Conservation (phyloP, 768 basidiomycete genomes). For the Leccinum pellstonianum region DNA sequence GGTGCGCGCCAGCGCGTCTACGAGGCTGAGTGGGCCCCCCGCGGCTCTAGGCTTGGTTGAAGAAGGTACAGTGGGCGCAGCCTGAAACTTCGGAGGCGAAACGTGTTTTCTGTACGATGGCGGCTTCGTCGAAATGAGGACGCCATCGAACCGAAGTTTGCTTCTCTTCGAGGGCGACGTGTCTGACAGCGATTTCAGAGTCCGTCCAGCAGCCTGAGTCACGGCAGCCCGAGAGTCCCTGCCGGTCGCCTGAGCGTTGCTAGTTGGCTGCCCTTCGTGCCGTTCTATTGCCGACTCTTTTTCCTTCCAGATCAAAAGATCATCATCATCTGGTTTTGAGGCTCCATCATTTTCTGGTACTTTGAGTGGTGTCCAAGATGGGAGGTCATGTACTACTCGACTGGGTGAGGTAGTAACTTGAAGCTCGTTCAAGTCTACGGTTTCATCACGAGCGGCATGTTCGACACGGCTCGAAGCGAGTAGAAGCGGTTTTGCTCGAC, state of each 20-base stretch:
- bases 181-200: background rate
- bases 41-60: background rate
- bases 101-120: background rate
- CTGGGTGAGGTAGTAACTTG: background rate
- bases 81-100: background rate
- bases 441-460: background rate
- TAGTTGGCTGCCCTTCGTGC: background rate
- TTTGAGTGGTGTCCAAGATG: conserved; percentile 7
- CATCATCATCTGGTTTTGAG: conserved; percentile 13
- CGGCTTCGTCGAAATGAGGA: conserved; percentile 20
- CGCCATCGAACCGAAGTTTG: conserved; percentile 25
- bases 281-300: background rate
- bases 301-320: background rate
- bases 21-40: conserved; percentile 12
- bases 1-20: conserved; percentile 25
- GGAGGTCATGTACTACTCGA: conserved; percentile 17
- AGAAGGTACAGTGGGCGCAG: background rate
- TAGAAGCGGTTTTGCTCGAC: conserved; percentile 4
- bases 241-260: background rate
- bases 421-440: background rate
- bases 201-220: background rate
- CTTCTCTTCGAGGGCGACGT: conserved; percentile 4
- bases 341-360: background rate
- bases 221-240: background rate
- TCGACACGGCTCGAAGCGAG: background rate